A percentile compares a stretch with the other conserved stretches of the same genome.
These are phyloP conservation scores for Chrysoporthe deuterocubensis DNA, from an alignment of 2,329 filamentous ascomycete species.

Conservation along the genomic window DNA sequence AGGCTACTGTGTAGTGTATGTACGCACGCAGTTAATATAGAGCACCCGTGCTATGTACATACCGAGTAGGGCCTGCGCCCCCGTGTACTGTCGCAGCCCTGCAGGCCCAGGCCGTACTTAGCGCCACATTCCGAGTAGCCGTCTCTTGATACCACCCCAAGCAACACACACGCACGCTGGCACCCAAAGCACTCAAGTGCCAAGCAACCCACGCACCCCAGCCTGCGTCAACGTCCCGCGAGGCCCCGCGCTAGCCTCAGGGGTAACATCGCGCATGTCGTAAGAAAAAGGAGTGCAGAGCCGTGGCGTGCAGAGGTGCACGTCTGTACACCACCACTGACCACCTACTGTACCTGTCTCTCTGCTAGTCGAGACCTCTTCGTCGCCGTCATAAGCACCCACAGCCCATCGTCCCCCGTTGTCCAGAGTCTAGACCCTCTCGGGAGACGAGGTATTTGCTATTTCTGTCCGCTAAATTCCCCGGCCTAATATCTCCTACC, in stretches of 20 bases:
- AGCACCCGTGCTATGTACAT: neutral
- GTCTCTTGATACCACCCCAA: neutral
- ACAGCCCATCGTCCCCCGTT: too few relatives aligned
- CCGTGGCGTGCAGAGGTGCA: neutral
- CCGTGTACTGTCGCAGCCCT: too few relatives aligned
- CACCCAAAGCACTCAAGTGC: neutral
- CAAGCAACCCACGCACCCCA: neutral
- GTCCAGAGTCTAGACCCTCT: too few relatives aligned
- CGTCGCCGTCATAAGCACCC: too few relatives aligned
- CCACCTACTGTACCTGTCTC: too few relatives aligned
- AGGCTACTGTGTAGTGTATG: neutral
- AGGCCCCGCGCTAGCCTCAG: conserved; percentile 23
- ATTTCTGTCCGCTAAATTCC: too few relatives aligned
- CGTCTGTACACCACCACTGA: too few relatives aligned
- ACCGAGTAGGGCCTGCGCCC: neutral
- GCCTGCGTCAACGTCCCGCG: conserved; percentile 6
- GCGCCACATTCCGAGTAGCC: too few relatives aligned
- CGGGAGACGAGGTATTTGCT: too few relatives aligned
- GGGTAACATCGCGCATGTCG: conserved; percentile 17
- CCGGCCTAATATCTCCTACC: too few relatives aligned
- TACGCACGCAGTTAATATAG: neutral
- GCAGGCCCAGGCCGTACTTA: neutral
- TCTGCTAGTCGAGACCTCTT: too few relatives aligned
- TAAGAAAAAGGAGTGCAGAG: conserved; percentile 3
- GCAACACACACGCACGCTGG: neutral